These are phyloP conservation scores for Colletotrichum euphorbiae DNA, from an alignment of 2,329 filamentous ascomycete species.

Conservation along the genomic window DNA sequence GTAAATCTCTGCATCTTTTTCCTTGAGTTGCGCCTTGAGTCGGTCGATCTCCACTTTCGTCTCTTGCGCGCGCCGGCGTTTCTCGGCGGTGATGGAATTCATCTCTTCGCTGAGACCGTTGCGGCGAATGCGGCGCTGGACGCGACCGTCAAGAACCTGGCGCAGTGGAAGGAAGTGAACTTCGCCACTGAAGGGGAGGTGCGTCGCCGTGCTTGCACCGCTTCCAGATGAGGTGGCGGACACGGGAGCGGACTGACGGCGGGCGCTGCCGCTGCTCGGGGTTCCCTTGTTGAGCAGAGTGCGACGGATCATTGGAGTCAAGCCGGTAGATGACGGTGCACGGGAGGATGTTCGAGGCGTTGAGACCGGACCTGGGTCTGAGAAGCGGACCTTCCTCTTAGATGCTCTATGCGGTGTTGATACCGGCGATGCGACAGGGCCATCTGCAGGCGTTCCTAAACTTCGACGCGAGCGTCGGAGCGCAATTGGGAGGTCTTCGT, in stretches of 20 bases:
- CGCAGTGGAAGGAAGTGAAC: constrained; percentile 62
- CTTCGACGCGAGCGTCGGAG: constrained; percentile 65
- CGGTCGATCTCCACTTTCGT: constrained; percentile 60
- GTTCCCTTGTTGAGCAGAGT: constrained; percentile 54
- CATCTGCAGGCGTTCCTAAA: background rate
- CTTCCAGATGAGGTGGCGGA: constrained; percentile 41
- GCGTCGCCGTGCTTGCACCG: constrained; percentile 38
- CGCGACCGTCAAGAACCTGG: constrained; percentile 67
- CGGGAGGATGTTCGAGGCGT: constrained; percentile 41
- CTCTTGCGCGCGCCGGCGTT: constrained; percentile 53
- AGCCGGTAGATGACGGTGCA: constrained; percentile 56
- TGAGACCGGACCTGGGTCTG: constrained; percentile 62
- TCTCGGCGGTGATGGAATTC: constrained; percentile 62
- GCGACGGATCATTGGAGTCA: constrained; percentile 69
- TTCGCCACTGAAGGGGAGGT: constrained; percentile 48
- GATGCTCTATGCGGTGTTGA: constrained; percentile 42
- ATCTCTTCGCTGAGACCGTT: constrained; percentile 70
- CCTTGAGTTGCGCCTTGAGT: constrained; percentile 61
- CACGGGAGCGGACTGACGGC: constrained; percentile 59
- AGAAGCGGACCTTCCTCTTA: constrained; percentile 69
- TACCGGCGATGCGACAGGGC: background rate
- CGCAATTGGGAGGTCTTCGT: constrained; percentile 64
- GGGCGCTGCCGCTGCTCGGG: constrained; percentile 52
- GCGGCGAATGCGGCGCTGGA: constrained; percentile 67
- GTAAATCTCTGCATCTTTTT: constrained; percentile 65